Evolutionary conservation across 768 basidiomycete genomes (phyloP).

Genomic region (Dacryopinax primogenitus): DNA sequence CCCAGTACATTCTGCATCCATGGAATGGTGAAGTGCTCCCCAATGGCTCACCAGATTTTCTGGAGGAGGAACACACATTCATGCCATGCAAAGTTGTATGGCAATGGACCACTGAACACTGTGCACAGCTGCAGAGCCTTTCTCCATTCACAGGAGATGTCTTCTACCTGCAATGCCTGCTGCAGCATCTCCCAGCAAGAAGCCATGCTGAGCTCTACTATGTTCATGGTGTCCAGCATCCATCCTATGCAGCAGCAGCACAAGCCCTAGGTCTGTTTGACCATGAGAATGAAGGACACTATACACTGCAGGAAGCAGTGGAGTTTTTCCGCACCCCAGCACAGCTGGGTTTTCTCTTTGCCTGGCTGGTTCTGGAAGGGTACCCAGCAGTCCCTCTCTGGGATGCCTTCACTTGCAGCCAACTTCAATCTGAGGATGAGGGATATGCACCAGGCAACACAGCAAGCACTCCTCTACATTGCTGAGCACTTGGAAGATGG

Average conservation of each 20-base stretch:
- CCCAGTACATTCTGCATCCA: neutral
- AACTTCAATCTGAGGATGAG: too few relatives aligned
- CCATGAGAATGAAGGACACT: slow-evolving; percentile 22
- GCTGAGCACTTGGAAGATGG: slow-evolving; percentile 20
- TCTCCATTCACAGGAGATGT: slow-evolving; percentile 25
- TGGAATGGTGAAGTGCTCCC: neutral
- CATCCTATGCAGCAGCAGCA: slow-evolving; percentile 23
- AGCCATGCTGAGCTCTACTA: slow-evolving; percentile 23
- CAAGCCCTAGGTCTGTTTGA: slow-evolving; percentile 20
- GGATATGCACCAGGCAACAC: slow-evolving; percentile 21
- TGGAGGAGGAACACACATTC: neutral
- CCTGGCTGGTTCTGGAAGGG: slow-evolving; percentile 29
- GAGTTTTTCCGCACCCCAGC: slow-evolving; percentile 24
- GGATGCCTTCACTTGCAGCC: slow-evolving; percentile 23
- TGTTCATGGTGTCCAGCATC: slow-evolving; percentile 15
- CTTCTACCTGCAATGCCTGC: slow-evolving; percentile 27
- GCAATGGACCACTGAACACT: neutral
- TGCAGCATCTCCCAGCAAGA: slow-evolving; percentile 17
- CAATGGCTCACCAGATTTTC: slow-evolving; percentile 4
- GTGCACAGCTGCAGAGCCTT: neutral
- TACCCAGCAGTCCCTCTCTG: slow-evolving; percentile 19
- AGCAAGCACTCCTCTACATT: slow-evolving; percentile 22
- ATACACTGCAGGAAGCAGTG: slow-evolving; percentile 31
- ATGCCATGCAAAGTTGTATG: neutral
- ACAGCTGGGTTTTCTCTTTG: slow-evolving; percentile 32